Evolutionary conservation across 164 flowering plant species (phyloP).

Genomic region (Aristolochia contorta): DNA sequence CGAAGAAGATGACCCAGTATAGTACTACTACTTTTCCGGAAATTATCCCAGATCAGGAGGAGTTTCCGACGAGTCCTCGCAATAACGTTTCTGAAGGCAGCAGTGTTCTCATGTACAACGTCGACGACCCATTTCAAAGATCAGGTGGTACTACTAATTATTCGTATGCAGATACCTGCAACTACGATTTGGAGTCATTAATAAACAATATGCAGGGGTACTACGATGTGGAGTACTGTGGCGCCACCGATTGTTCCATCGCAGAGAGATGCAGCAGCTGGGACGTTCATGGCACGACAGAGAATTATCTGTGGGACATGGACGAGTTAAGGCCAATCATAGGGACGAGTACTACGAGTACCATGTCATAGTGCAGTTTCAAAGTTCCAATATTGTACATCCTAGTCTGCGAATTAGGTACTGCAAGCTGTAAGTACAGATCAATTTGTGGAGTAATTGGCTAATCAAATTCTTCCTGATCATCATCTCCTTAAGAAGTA

Average conservation of each 20-base stretch:
- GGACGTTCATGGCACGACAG: constrained; percentile 23
- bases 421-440: constrained; percentile 3
- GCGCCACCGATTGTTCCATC: constrained; percentile 17
- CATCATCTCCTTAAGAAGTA: too few relatives aligned
- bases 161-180: constrained; percentile 8
- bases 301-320: constrained; percentile 32
- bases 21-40: too few relatives aligned
- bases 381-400: background rate
- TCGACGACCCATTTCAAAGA: constrained; percentile 10
- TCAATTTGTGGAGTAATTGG: too few relatives aligned
- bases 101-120: too few relatives aligned
- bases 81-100: too few relatives aligned
- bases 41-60: constrained; percentile 12
- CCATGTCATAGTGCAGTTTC: background rate
- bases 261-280: constrained; percentile 34
- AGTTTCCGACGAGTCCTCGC: constrained; percentile 16
- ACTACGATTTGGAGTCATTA: constrained; percentile 25
- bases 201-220: too few relatives aligned
- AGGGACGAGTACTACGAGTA: too few relatives aligned
- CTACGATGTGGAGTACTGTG: too few relatives aligned
- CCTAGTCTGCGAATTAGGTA: too few relatives aligned
- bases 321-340: constrained; percentile 30
- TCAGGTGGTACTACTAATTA: background rate
- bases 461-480: too few relatives aligned
- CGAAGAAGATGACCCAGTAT: constrained; percentile 17